Conservation (phyloP, 306 rosid genomes). For the Psophocarpus tetragonolobus region DNA sequence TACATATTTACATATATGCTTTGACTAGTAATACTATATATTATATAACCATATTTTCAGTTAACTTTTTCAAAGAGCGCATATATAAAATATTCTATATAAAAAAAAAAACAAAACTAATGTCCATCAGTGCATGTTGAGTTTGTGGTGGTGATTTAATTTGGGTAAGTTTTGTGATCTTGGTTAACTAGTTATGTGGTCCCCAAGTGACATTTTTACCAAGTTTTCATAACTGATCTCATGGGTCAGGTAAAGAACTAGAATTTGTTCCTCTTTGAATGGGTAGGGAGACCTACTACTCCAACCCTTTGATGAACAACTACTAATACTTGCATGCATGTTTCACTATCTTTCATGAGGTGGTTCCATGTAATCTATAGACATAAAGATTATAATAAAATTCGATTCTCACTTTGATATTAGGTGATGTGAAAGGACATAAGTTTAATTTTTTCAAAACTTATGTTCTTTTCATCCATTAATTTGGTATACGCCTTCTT, state of each 20-base stretch:
- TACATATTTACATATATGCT: no score
- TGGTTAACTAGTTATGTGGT: conserved; percentile 43
- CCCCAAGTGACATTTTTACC: conserved; percentile 28
- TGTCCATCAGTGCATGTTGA: conserved; percentile 27
- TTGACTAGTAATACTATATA: neutral
- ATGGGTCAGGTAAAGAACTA: conserved; percentile 49
- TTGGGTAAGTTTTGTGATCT: conserved; percentile 19
- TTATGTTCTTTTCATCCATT: neutral
- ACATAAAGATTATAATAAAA: conserved; percentile 18
- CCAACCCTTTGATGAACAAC: conserved; percentile 46
- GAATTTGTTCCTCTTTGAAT: conserved; percentile 49
- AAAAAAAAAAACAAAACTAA: neutral
- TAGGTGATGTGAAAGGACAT: neutral
- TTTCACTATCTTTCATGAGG: conserved; percentile 36
- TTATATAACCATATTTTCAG: neutral
- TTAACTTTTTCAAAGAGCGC: neutral
- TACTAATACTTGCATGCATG: conserved; percentile 44
- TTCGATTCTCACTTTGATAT: conserved; percentile 14
- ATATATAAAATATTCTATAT: neutral
- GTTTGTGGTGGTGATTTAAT: conserved; percentile 13
- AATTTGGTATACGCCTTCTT: neutral
- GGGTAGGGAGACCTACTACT: conserved; percentile 66
- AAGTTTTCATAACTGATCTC: conserved; percentile 35
- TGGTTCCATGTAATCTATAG: conserved; percentile 55
- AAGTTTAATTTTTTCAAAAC: conserved; percentile 1